Evolutionary conservation across 441 rosid genomes (phyloP), one percentile per base, ranked within the genome.

Genomic region (Omphalea diandra): DNA sequence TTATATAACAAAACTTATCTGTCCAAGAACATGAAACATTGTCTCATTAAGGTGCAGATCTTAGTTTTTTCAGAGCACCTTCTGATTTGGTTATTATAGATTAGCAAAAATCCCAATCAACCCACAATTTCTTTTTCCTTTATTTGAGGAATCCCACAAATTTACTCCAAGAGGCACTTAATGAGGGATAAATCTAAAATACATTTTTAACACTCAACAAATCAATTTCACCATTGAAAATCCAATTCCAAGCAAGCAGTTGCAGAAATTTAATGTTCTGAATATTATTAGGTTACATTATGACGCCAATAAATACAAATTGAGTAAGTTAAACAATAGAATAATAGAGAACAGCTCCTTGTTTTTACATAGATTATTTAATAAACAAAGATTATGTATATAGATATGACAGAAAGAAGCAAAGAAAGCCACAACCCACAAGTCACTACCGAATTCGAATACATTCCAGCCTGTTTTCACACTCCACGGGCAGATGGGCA

Each of bases 401-500:
- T 32, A 35, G 20, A 55, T 9, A 38, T 8, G 11, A 11, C 2
- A 33, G 17, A 65, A 35, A 29, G 0, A 29, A 47, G 36, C 14
- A 46, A 63, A 63, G 41, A 43, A 31, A 53, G 47, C 12, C 15
- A n/a, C 14, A 73, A 43, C 79, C 40, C 80, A 60, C 82, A 59
- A 38, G 47, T 57, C 82, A 36, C 67, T 8, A 64, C 64, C 72
- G 72, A 73, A 59, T 31, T 68, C 27, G 72, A 73, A 59, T 31
- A 68, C 27, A 58, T 20, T 58, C 65, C 79, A 73, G 68, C 35
- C 69, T 69, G 70, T 33, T 64, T 74, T 60, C 53, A 56, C 61
- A 59, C 60, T 68, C 72, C 10, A 56, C 59, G 79, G 80, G 81
- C 83, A 82, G 33, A 0, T 26, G 78, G 87, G 84, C 73, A 74